These are phyloP conservation scores for Oxytropis ochrocephala DNA, from an alignment of 306 rosid species.

Conservation along the genomic window DNA sequence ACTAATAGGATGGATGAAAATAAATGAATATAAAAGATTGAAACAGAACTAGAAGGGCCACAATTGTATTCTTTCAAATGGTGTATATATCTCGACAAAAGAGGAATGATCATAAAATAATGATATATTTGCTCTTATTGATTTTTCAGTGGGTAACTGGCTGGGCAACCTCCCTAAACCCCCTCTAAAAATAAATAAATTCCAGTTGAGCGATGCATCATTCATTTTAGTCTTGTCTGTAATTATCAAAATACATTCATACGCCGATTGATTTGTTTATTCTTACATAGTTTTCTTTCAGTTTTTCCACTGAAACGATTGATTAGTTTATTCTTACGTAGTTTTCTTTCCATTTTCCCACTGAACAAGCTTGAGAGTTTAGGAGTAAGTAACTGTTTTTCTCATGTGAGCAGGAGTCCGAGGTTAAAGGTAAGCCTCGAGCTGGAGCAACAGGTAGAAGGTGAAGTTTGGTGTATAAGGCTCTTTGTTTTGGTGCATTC, in stretches of 20 bases:
- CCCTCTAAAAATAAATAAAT: too few species aligned
- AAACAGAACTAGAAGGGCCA: background rate
- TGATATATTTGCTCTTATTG: background rate
- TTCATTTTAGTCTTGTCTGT: too few species aligned
- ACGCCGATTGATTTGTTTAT: background rate
- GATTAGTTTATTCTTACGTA: too few species aligned
- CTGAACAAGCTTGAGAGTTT: background rate
- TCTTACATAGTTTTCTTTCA: background rate
- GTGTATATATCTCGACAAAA: background rate
- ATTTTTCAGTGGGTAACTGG: background rate
- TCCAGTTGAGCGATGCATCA: background rate
- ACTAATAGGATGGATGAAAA: background rate
- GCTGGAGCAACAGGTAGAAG: slow-evolving; percentile 33
- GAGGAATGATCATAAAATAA: background rate
- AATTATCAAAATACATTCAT: too few species aligned
- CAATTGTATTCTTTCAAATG: background rate
- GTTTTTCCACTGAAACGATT: too few species aligned
- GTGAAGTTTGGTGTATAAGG: slow-evolving; percentile 13
- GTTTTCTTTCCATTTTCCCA: background rate
- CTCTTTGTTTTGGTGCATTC: background rate
- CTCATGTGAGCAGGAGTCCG: slow-evolving; percentile 30
- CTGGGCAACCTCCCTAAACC: too few species aligned
- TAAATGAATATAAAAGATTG: background rate
- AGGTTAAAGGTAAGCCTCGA: slow-evolving; percentile 43
- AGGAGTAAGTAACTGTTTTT: slow-evolving; percentile 1